Base-by-base conservation (phyloP, 805 yeast species). In the Cyberlindnera lachancei region DNA sequence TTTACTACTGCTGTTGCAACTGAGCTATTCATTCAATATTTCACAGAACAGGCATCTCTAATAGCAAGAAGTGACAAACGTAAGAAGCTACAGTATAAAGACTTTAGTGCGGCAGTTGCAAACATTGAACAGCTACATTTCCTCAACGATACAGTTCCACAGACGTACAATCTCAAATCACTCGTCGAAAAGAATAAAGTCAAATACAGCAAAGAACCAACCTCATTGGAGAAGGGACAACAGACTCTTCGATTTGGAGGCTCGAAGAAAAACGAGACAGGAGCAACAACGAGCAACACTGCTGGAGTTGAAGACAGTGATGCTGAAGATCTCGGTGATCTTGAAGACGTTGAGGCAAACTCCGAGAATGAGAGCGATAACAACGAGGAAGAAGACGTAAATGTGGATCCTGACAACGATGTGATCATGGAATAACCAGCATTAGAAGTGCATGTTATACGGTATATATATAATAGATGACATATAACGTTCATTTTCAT, bases 1-100 rank as follows among this genome's bases (percentile, higher is more conserved):
- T 78, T 73, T 50, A 70, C 85, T 12, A 64, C 83, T 6, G 85
- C 84, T 3, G 66, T 79, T n/a, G 87, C 92, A 7, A 75, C 90
- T 0, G 92, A 83, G 46, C 56, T 80, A 15, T 83, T 83, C 49
- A 66, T 82, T 15, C 78, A 76, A 53, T 72, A 75, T 47, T 64
- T 82, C 38, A 68, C 83, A 2, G 85, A 78, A 49, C 84, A 79
- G 49, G 87, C 92, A 0, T 62, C 75, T 6, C 55, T 77, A 35
- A 61, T 66, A 15, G 82, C 94, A 20, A 72, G 75, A 44, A 61
- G 75, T 23, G 80, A 74, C 18, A 74, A 75, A 40, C 60, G 90
- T 28, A 79, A 79, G 61, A 79, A 77, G 43, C 58, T 84, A n/a
- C 68, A 64, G 34, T 84, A 84, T 53, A 66, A 69, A 30, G 94